Percentiles rank a stretch among this genome's conserved stretches.
Evolutionary conservation across 306 rosid genomes (phyloP).

Genomic region (Vigna angularis): DNA sequence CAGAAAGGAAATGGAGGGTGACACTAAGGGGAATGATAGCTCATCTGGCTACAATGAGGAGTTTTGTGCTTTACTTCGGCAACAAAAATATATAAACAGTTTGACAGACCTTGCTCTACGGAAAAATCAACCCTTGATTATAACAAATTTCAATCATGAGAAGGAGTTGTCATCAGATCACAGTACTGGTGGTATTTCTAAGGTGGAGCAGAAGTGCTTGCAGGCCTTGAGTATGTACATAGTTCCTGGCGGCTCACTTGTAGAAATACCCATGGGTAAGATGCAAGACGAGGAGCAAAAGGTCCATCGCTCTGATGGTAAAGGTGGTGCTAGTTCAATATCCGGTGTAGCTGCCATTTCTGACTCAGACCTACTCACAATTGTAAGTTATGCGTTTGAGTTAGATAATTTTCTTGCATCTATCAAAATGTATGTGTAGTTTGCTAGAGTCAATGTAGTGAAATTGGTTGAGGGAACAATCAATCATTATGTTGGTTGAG

Average conservation of each 20-base stretch:
- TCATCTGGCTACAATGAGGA: slow-evolving; percentile 62
- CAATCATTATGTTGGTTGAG: neutral
- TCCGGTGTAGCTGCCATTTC: slow-evolving; percentile 50
- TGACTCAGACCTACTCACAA: slow-evolving; percentile 63
- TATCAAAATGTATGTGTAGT: neutral
- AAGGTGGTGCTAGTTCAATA: slow-evolving; percentile 50
- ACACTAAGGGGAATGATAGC: slow-evolving; percentile 57
- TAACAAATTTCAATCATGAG: slow-evolving; percentile 72
- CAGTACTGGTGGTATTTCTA: slow-evolving; percentile 62
- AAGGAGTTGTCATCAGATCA: slow-evolving; percentile 55
- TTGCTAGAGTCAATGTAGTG: neutral
- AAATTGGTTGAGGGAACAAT: slow-evolving; percentile 21
- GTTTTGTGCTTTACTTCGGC: slow-evolving; percentile 65
- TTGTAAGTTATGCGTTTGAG: slow-evolving; percentile 65
- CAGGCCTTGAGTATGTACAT: slow-evolving; percentile 75
- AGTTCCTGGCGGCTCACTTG: slow-evolving; percentile 61
- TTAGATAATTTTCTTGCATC: neutral
- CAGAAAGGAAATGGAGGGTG: slow-evolving; percentile 57
- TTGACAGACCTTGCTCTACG: slow-evolving; percentile 88
- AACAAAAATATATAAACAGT: slow-evolving; percentile 74
- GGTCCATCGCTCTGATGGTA: slow-evolving; percentile 54
- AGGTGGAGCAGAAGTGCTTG: slow-evolving; percentile 82
- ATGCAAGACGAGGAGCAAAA: slow-evolving; percentile 59
- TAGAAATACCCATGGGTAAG: slow-evolving; percentile 62
- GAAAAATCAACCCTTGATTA: slow-evolving; percentile 80